Percentiles rank a stretch among this genome's conserved stretches.
Conservation (phyloP, 2,329 filamentous ascomycete genomes). For the Claviceps capensis region DNA sequence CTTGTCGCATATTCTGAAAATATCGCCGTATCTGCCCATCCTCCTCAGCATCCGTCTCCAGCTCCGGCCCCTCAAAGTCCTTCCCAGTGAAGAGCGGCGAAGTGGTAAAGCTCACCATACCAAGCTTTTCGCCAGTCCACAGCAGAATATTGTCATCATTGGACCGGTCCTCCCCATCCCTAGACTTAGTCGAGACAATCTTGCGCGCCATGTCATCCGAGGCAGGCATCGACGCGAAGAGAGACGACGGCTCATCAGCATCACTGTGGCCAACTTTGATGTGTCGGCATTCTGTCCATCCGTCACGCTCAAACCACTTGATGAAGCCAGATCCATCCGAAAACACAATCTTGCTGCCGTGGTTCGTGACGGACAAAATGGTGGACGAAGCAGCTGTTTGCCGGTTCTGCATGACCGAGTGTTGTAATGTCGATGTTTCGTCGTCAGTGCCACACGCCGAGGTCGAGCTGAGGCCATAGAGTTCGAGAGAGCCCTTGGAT, state of each 20-base stretch:
- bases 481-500: constrained; percentile 74
- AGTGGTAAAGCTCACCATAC: constrained; percentile 52
- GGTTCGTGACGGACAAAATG: constrained; percentile 65
- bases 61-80: constrained; percentile 36
- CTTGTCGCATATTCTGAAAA: constrained; percentile 56
- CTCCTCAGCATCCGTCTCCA: constrained; percentile 26
- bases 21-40: constrained; percentile 48
- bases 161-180: constrained; percentile 15
- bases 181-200: constrained; percentile 48
- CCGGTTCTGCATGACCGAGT: constrained; percentile 57
- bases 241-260: constrained; percentile 28
- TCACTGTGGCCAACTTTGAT: constrained; percentile 43
- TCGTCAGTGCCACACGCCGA: constrained; percentile 12
- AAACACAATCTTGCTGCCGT: constrained; percentile 70
- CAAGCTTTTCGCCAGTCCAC: constrained; percentile 80
- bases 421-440: constrained; percentile 19
- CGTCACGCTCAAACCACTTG: constrained; percentile 86
- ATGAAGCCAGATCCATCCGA: constrained; percentile 74
- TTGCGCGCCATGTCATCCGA: constrained; percentile 68
- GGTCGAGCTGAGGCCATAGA: constrained; percentile 50
- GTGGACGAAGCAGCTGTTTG: constrained; percentile 73
- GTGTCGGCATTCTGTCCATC: constrained; percentile 44
- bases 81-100: constrained; percentile 32
- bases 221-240: constrained; percentile 35
- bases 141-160: constrained; percentile 60